Evolutionary conservation across 164 flowering plant genomes (phyloP).

Genomic region (Hamamelis virginiana): DNA sequence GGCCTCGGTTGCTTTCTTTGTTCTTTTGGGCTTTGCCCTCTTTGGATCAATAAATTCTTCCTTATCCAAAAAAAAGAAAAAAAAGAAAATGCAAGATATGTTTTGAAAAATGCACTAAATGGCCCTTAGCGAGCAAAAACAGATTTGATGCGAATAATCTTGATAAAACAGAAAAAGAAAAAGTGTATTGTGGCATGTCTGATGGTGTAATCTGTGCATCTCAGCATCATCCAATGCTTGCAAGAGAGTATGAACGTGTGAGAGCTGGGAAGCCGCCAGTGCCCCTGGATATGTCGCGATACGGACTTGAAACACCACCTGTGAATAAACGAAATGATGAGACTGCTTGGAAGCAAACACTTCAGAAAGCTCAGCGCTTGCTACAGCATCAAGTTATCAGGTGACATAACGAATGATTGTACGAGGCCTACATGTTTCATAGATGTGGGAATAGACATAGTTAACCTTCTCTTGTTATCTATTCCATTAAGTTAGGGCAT

Average conservation of each 20-base stretch:
- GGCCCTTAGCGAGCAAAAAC: neutral
- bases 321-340: slow-evolving; percentile 69
- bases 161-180: too few relatives aligned
- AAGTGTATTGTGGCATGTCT: slow-evolving; percentile 11
- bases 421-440: too few relatives aligned
- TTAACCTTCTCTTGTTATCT: neutral
- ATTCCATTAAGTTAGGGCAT: too few relatives aligned
- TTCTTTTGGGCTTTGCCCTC: too few relatives aligned
- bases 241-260: slow-evolving; percentile 92
- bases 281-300: slow-evolving; percentile 66
- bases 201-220: slow-evolving; percentile 7
- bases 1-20: too few relatives aligned
- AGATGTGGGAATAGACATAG: too few relatives aligned
- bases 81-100: neutral
- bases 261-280: slow-evolving; percentile 85
- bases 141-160: neutral
- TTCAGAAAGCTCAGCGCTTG: slow-evolving; percentile 78
- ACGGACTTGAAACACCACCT: slow-evolving; percentile 69
- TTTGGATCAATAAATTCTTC: too few relatives aligned
- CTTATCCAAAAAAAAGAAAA: too few relatives aligned
- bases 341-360: slow-evolving; percentile 75
- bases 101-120: neutral
- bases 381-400: slow-evolving; percentile 84
- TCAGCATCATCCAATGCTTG: slow-evolving; percentile 92
- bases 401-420: slow-evolving; percentile 26